Evolutionary conservation across 2,329 filamentous ascomycete genomes (phyloP), one percentile per base, ranked within the genome.

Genomic region (Diaporthe caulivora): DNA sequence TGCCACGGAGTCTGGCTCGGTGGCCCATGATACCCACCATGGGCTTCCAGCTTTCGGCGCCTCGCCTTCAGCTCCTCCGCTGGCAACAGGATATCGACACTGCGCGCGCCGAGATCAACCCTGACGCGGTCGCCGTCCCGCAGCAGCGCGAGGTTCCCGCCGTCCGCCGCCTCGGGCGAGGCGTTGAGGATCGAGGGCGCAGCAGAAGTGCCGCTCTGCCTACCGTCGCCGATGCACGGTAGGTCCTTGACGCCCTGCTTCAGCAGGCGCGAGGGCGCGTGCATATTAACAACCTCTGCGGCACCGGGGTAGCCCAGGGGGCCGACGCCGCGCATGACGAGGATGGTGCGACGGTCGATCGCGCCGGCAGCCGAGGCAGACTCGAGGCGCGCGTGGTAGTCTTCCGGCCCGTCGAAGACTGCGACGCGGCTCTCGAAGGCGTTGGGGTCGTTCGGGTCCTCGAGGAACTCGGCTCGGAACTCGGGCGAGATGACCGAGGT

Each of bases 181-280:
- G 87, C 87, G 74, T 89, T 89, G n/a, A 89, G 79, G 67, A 90
- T 89, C 0, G 86, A 88, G 1, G 87, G 88, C 3, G 85, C 87
- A 0, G 85, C 87, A 3, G 87, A 89, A 3, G 88, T 90, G 42
- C 88, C 87, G 10, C 86, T 88, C 77, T 89, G 88, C 60, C 88
- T 81, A 1, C 87, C 88, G 76, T 90, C 87, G 9, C 88, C 88
- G 73, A 90, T 86, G 72, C 86, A 88, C 10, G 85, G 84, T 62
- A 89, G 78, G 58, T 86, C 81, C 75, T 82, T 78, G 73, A 88
- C 79, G 67, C 88, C 85, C 77, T 86, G 78, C 74, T 82, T 83
- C 55, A 88, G 76, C 6, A 87, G 80, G 68, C 82, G 80, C 34
- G 80, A 82, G 1, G 86, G 86, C 34, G 86, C 83, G 68, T 86